phyloP scores from a whole-genome alignment of 768 basidiomycete genomes.

The Cystofilobasidium capitatum region DNA sequence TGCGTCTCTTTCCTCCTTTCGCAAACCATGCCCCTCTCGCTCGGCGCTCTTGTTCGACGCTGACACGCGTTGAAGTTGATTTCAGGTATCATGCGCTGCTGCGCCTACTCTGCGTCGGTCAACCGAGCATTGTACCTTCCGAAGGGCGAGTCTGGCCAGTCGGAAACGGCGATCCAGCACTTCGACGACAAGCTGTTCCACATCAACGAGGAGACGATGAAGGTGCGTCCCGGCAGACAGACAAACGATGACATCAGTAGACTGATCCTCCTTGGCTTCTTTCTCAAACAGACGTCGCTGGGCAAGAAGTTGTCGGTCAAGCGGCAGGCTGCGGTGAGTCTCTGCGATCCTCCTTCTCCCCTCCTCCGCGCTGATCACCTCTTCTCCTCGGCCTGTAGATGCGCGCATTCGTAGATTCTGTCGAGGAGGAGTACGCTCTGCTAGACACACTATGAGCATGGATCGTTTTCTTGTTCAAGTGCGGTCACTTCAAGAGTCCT shows the following conservation, averaged over 20 bases:
- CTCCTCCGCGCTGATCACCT: neutral
- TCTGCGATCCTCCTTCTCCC: neutral
- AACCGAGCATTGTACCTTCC: slow-evolving; percentile 42
- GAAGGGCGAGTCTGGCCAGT: slow-evolving; percentile 29
- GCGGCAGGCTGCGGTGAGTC: slow-evolving; percentile 59
- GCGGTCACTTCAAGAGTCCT: neutral
- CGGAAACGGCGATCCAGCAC: slow-evolving; percentile 59
- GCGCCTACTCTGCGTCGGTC: slow-evolving; percentile 52
- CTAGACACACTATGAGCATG: slow-evolving; percentile 6
- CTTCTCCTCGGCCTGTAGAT: slow-evolving; percentile 43
- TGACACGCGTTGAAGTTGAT: neutral
- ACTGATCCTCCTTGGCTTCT: neutral
- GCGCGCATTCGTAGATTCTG: slow-evolving; percentile 52
- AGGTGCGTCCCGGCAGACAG: slow-evolving; percentile 38
- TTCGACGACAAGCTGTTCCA: slow-evolving; percentile 77
- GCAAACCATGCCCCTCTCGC: neutral
- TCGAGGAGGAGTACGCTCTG: slow-evolving; percentile 37
- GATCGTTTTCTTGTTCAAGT: neutral
- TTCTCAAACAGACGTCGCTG: slow-evolving; percentile 49
- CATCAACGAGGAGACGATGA: slow-evolving; percentile 58
- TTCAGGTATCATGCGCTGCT: slow-evolving; percentile 56
- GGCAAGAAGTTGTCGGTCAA: slow-evolving; percentile 60
- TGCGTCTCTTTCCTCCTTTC: slow-evolving; percentile 32
- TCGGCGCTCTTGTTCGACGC: neutral
- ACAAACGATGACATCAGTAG: neutral